Base-by-base conservation (phyloP, 768 basidiomycete species). In the Dentipellis fragilis region DNA sequence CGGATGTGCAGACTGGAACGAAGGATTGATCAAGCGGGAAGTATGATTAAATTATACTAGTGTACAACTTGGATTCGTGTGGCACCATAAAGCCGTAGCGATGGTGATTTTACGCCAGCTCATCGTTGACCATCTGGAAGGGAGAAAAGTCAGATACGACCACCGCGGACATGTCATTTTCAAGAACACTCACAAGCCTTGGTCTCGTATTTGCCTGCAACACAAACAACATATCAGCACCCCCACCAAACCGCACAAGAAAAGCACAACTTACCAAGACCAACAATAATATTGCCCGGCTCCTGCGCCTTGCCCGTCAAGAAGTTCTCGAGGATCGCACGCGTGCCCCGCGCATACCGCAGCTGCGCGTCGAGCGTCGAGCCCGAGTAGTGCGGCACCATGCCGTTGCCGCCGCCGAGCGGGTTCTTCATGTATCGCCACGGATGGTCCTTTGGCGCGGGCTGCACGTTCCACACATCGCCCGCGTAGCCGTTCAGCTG, bases 281-380 rank as follows among this genome's bases (percentile, higher is more conserved):
- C 62, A 19, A 73, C 71, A 51, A 78, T 78, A 39, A 78, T 55
- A 61, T 78, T 72, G 5, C 62, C 68, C 7, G 66, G 71, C 11
- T 72, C 65, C 62, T 77, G 76, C 16, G 61, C 54, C 60, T 71
- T 64, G 17, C 67, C 67, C 17, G 56, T 42, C 29, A 66, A 57
- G 60, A 48, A 71, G 52, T 62, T 65, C 36, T 64, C 57, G 50
- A 71, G 57, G 57, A 72, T 71, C 3, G 60, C 45, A 56, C 63
- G 61, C 3, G 68, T 65, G 21, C 71, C 73, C 39, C 67, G 62
- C 4, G 75, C 75, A 61, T 78, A 77, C 14, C 75, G 71, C 21
- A 59, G 61, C 65, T 76, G 75, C 9, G 75, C 74, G 54, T 76
- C 75, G 48, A 75, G 63, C n/a, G 72, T 72, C 9, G 73, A 74